Base-by-base conservation (phyloP, 2,329 filamentous ascomycete species). In the Lojkania enalia region DNA sequence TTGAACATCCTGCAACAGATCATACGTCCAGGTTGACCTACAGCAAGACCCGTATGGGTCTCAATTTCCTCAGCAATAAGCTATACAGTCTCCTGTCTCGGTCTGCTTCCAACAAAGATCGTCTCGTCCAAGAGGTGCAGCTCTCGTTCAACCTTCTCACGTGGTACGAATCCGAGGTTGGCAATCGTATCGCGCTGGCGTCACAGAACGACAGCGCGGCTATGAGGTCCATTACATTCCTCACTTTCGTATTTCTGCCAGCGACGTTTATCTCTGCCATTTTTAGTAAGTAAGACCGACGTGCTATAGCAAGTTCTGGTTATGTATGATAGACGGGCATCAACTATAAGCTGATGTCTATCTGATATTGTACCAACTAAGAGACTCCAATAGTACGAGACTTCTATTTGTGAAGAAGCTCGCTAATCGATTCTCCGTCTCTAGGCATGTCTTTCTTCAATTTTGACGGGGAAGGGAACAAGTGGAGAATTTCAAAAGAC, bases 221-320 rank as follows among this genome's bases (percentile, higher is more conserved):
- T 5, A 71, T 74, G 66, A 64, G 67, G 35, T 63, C 64, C 3
- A 66, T 73, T 19, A 67, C 71, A 1, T 52, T 70, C 3, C 58
- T 74, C 42, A 72, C 68, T 21, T 67, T 72, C 51, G 47, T 66
- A 2, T 73, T 72, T 46, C 63, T 72, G 3, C 71, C 71, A 3
- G 69, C 62, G 1, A 72, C 70, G 18, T 73, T 72, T 48, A 60
- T 72, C 44, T 63, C 71, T 54, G 49, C 21, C 19, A 29, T 18
- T 13, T 19, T 18, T 13, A 11, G 7, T 12, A 5, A 5, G 13
- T 5, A 15, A 31, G 23, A 19, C 21, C 16, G 32, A 9, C 15
- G 15, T 16, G 19, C 15, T 19, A n/a, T 27, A 13, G 4, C 21
- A 32, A 39, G 42, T 20, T 35, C 2, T 40, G 39, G 14, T 39